Conservation (phyloP, 495 filamentous ascomycete species). For the Aeminium ludgeri region DNA sequence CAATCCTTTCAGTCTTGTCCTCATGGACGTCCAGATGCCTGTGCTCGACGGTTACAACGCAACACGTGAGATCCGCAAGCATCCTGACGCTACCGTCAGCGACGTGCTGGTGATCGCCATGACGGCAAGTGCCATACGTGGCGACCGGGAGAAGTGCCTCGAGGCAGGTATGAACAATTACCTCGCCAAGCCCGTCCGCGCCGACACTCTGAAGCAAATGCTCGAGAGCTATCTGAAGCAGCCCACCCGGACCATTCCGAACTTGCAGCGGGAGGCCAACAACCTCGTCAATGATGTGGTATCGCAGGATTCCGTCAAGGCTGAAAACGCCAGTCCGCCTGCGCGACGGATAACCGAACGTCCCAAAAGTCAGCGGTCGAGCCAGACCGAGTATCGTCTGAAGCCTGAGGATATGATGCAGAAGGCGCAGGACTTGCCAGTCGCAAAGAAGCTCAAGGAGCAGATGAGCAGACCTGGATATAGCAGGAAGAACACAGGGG, state of each 20-base stretch:
- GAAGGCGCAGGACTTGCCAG: conserved; percentile 1
- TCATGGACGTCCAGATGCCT: conserved; percentile 96
- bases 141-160: conserved; percentile 80
- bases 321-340: not conserved
- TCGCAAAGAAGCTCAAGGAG: not conserved
- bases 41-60: conserved; percentile 88
- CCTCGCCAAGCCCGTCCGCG: conserved; percentile 72
- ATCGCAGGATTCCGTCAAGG: not conserved
- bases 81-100: conserved; percentile 54
- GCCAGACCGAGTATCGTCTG: not conserved
- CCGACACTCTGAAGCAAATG: conserved; percentile 25
- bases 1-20: conserved; percentile 57
- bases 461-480: too few species aligned
- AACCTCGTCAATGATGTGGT: conserved; percentile 17
- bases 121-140: conserved; percentile 83
- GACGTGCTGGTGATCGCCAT: conserved; percentile 77
- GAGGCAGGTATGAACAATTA: conserved; percentile 94
- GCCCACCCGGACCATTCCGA: conserved; percentile 20
- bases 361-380: not conserved
- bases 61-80: conserved; percentile 59
- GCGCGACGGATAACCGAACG: not conserved
- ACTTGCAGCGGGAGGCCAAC: conserved; percentile 27
- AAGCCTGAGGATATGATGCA: conserved; percentile 8
- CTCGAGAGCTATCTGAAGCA: conserved; percentile 26
- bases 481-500: too few species aligned